phyloP scores from a whole-genome alignment of 352 stramenopile genomes.

The Elongisporangium anandrum region DNA sequence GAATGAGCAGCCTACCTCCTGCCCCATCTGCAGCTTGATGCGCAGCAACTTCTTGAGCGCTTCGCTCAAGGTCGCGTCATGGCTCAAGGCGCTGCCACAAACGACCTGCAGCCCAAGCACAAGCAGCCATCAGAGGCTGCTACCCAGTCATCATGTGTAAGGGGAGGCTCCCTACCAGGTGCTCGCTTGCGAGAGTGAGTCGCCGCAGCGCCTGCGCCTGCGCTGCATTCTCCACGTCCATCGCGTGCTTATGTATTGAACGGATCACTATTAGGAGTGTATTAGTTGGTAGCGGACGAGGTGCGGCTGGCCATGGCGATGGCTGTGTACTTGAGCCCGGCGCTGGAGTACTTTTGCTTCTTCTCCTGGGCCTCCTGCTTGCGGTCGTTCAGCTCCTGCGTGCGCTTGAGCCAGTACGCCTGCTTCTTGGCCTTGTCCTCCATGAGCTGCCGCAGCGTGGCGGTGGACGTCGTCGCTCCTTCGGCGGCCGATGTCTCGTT shows the following conservation, averaged over 20 bases:
- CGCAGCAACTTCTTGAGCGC: constrained; percentile 38
- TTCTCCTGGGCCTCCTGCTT: constrained; percentile 71
- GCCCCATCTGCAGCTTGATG: constrained; percentile 52
- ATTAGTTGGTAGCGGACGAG: constrained; percentile 3
- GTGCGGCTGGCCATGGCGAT: constrained; percentile 69
- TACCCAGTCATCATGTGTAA: neutral
- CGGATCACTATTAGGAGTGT: neutral
- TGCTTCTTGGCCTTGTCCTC: constrained; percentile 77
- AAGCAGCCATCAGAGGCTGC: neutral
- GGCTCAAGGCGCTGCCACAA: constrained; percentile 20
- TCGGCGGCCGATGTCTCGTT: constrained; percentile 26
- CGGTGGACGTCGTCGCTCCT: constrained; percentile 21
- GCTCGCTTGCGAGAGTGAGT: constrained; percentile 29
- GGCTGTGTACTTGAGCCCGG: constrained; percentile 81
- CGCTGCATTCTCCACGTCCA: constrained; percentile 1
- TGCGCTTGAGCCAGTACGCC: constrained; percentile 72
- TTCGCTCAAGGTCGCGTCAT: constrained; percentile 20
- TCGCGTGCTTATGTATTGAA: neutral
- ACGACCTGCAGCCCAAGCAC: constrained; percentile 5
- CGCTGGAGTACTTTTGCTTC: constrained; percentile 70
- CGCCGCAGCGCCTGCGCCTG: constrained; percentile 17
- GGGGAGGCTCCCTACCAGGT: constrained; percentile 18
- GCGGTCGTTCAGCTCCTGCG: constrained; percentile 68
- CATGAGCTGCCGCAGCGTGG: constrained; percentile 66
- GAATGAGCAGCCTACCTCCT: constrained; percentile 14